A percentile compares a stretch with the other conserved stretches of the same genome.
These are phyloP conservation scores for Pittosporum tobira DNA, from an alignment of 129 eudicot species.

Conservation along the genomic window DNA sequence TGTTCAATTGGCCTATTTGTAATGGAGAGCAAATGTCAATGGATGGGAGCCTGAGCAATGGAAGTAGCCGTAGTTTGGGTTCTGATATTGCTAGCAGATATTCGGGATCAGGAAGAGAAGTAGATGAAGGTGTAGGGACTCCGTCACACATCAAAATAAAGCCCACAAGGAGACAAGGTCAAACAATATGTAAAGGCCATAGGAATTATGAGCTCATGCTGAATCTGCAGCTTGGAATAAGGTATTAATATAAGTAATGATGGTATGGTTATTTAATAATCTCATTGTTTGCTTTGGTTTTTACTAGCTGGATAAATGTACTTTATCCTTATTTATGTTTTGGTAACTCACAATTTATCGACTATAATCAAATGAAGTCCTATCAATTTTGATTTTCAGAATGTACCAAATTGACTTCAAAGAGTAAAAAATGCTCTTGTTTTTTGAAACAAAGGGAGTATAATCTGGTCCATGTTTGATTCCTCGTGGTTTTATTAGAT, in stretches of 20 bases:
- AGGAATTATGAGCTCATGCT: slow-evolving; percentile 87
- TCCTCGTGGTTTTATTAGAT: background rate
- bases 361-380: too few relatives aligned
- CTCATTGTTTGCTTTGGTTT: background rate
- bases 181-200: slow-evolving; percentile 61
- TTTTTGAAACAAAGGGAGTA: too few relatives aligned
- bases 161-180: slow-evolving; percentile 47
- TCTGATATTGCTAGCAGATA: slow-evolving; percentile 16
- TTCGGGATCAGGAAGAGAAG: slow-evolving; percentile 17
- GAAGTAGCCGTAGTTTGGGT: slow-evolving; percentile 14
- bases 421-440: too few relatives aligned
- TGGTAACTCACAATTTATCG: too few relatives aligned
- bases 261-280: background rate
- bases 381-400: too few relatives aligned
- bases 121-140: slow-evolving; percentile 23
- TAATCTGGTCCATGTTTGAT: too few relatives aligned
- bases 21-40: slow-evolving; percentile 33
- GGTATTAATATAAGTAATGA: slow-evolving; percentile 28
- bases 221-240: slow-evolving; percentile 90
- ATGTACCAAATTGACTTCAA: too few relatives aligned
- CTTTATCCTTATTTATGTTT: too few relatives aligned
- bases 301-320: too few relatives aligned
- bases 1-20: slow-evolving; percentile 32
- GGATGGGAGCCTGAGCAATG: slow-evolving; percentile 29
- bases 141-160: slow-evolving; percentile 18